Evolutionary conservation across 1,284 basidiomycete genomes (phyloP), one percentile per base, ranked within the genome.

Genomic region (Ceratobasidium sp.): DNA sequence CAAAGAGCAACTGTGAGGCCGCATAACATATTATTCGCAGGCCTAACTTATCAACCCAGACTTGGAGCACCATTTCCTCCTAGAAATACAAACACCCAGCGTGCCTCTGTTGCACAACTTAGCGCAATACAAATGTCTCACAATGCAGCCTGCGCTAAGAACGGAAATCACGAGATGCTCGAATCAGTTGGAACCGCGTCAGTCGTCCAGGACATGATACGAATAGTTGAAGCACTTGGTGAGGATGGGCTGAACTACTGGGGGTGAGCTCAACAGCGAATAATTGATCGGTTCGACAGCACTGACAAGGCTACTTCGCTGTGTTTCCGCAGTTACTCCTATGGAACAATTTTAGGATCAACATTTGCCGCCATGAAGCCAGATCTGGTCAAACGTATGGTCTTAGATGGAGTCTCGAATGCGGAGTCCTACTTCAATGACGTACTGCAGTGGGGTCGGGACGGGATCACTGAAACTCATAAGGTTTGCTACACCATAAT

Each of bases 261-360:
- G 32, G 55, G 32, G 55, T 58, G 35, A 32, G 55, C 21, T 80
- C 14, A 16, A 26, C n/a, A 6, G 18, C 14, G 18, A 9, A n/a
- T 14, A 7, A 2, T 55, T 8, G 21, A 2, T 11, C 21, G 14
- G 2, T 18, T 54, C 26, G 30, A 18, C 23, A 21, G 1, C 8
- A 3, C 5, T 52, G 2, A n/a, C 30, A 1, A 21, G n/a, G n/a
- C 26, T 6, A 30, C 16, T 0, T n/a, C n/a, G n/a, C n/a, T n/a
- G 11, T 13, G 2, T 18, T 26, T 41, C 0, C 6, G 47, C 14
- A 67, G 64, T 2, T 67, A 54, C 72, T 76, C 73, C 26, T 75
- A 78, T 47, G 77, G 77, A 7, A 78, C 77, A 2, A 76, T 76
- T 26, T 62, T 78, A 14, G 77, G 77, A n/a, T 73, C 77, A 7